Evolutionary conservation across 139 green algal genomes (phyloP).

Genomic region (Chlorella vulgaris): DNA sequence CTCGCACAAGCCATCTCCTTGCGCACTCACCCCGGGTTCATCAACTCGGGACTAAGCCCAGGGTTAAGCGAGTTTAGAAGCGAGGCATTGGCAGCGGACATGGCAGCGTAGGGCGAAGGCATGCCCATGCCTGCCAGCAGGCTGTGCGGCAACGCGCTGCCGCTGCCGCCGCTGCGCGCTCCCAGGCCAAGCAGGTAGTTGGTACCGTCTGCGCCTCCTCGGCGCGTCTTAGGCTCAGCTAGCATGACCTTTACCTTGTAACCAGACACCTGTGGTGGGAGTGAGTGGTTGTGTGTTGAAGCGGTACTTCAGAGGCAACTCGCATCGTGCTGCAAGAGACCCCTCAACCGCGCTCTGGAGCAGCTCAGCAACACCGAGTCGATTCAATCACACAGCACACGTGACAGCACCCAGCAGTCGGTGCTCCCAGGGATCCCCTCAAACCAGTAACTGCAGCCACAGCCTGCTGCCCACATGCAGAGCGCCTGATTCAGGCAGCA

Average conservation of each 20-base stretch:
- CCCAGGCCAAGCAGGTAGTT: not conserved
- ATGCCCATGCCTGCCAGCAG: conserved; percentile 40
- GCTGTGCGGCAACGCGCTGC: conserved; percentile 4
- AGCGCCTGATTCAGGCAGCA: too few species aligned
- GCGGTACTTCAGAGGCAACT: not conserved
- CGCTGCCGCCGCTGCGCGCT: not conserved
- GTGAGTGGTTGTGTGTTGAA: not conserved
- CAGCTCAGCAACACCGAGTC: too few species aligned
- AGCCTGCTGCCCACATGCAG: too few species aligned
- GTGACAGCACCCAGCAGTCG: too few species aligned
- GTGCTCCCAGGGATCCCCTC: too few species aligned
- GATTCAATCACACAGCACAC: too few species aligned
- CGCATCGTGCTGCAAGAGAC: not conserved
- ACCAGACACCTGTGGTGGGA: conserved; percentile 60
- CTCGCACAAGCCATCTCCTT: too few species aligned
- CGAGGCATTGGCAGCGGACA: conserved; percentile 10
- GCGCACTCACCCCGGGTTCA: conserved; percentile 25
- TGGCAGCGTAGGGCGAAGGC: conserved; percentile 12
- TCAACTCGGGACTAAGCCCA: conserved; percentile 9
- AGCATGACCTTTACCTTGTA: conserved; percentile 95
- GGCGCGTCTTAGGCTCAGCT: conserved; percentile 89
- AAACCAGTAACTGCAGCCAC: too few species aligned
- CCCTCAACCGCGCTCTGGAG: not conserved
- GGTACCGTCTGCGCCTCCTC: conserved; percentile 1
- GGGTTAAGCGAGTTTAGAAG: conserved; percentile 25